Evolutionary conservation across 805 yeast species (phyloP), one percentile per base, ranked within the genome.

Genomic region (Saccharomycopsis fodiens): DNA sequence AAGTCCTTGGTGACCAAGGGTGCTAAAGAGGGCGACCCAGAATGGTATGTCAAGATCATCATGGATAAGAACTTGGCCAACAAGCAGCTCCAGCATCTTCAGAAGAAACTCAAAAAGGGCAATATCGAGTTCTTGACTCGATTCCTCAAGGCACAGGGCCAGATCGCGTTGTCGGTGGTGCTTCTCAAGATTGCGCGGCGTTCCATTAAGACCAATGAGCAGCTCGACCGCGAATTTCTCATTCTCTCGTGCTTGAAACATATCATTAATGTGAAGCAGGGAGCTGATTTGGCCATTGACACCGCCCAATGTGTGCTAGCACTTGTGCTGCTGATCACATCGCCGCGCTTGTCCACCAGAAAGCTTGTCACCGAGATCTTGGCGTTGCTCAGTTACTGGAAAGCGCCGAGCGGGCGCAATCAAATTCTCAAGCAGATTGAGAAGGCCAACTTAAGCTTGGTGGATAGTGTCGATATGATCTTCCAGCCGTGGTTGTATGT

Each of bases 351-450:
- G 4, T 56, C 67, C 10, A 78, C 83, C 3, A 66, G 79, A 51
- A 74, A 68, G 45, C 60, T 76, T 5, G 73, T 75, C 1, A 73
- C 81, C 0, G 82, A 79, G 36, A 60, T 80, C 22, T 58, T 80
- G 21, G 60, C 68, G 1, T 38, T 52, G 39, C 34, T 59, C 45
- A 46, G 57, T 25, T 54, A 57, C 39, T 58, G 61, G 56, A 47
- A 54, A 15, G 49, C 52, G 1, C 63, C 64, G 2, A 40, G 54
- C 4, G 68, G 66, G 2, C 45, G 64, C 42, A 58, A 57, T 30
- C 54, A 57, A 20, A 52, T 64, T 4, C 41, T 64, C 38, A 57
- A 54, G 13, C 42, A 46, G 17, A 17, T 75, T 8, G 54, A 54
- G 21, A 31, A 35, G 15, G 35, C 29, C 5, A 13, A 44, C 41